phyloP scores from a whole-genome alignment of 371 early-diverging fungal genomes.

The Conidiobolus coronatus region DNA sequence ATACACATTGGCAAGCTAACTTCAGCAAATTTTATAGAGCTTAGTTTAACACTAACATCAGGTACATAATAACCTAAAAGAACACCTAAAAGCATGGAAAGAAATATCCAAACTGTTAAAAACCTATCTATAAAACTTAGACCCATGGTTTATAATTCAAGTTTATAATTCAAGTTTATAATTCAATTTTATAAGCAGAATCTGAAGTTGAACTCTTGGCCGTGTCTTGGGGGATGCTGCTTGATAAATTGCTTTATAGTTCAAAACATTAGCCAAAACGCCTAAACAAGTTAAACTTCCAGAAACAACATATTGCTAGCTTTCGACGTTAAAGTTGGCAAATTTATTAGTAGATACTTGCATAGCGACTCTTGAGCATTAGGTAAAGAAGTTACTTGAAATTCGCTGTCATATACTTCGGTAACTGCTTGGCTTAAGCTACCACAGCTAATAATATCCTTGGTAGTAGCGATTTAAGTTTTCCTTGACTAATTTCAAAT shows the following conservation, averaged over 20 bases:
- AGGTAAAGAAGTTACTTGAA: slow-evolving; percentile 32
- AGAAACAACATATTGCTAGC: slow-evolving; percentile 88
- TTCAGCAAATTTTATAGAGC: slow-evolving; percentile 25
- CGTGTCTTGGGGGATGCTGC: slow-evolving; percentile 47
- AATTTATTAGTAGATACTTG: slow-evolving; percentile 65
- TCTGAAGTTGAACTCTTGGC: slow-evolving; percentile 64
- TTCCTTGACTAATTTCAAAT: too few species aligned
- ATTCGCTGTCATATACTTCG: slow-evolving; percentile 20
- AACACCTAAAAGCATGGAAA: slow-evolving; percentile 40
- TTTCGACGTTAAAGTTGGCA: slow-evolving; percentile 92
- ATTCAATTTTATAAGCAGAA: slow-evolving; percentile 69
- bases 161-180: too few species aligned
- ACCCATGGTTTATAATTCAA: slow-evolving; percentile 81
- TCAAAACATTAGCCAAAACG: slow-evolving; percentile 52
- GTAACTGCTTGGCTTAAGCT: slow-evolving; percentile 8
- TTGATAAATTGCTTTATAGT: too few species aligned
- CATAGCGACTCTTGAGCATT: slow-evolving; percentile 55
- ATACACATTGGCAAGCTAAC: slow-evolving; percentile 43
- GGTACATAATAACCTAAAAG: slow-evolving; percentile 41
- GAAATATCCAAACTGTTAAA: slow-evolving; percentile 24
- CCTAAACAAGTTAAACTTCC: slow-evolving; percentile 68
- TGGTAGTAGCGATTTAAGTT: slow-evolving; percentile 60
- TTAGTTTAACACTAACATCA: slow-evolving; percentile 20
- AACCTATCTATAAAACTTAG: slow-evolving; percentile 17
- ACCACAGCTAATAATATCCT: slow-evolving; percentile 8